These are phyloP conservation scores for Cordyceps sp. DNA, from an alignment of 2,329 filamentous ascomycete genomes.

Conservation along the genomic window DNA sequence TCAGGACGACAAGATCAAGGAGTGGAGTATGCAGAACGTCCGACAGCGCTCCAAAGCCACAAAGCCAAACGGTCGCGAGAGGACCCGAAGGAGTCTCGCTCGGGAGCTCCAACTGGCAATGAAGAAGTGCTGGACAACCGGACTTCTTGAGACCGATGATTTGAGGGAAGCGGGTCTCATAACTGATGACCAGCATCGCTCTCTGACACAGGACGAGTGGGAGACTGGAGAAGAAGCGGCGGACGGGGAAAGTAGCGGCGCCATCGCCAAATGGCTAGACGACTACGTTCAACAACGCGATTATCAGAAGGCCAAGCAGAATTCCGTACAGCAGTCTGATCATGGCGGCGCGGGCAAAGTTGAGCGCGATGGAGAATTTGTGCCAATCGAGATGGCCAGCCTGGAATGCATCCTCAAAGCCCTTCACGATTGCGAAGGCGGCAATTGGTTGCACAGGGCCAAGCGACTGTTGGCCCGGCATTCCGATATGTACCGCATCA, in stretches of 20 bases:
- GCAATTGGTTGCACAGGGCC: slow-evolving; percentile 5
- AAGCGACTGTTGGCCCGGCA: slow-evolving; percentile 3
- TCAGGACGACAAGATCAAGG: slow-evolving; percentile 45
- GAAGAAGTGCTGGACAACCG: slow-evolving; percentile 15
- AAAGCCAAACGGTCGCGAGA: slow-evolving; percentile 1
- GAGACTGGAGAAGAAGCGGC: slow-evolving; percentile 1
- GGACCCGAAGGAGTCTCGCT: too few species aligned
- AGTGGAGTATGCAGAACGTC: slow-evolving; percentile 49
- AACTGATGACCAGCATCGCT: slow-evolving; percentile 43
- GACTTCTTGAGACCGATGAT: slow-evolving; percentile 33
- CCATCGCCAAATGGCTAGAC: slow-evolving; percentile 6
- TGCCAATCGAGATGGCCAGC: slow-evolving; percentile 1
- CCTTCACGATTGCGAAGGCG: slow-evolving; percentile 1
- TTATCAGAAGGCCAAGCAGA: background rate
- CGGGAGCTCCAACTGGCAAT: slow-evolving; percentile 5
- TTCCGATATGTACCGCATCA: slow-evolving; percentile 45
- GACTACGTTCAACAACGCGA: slow-evolving; percentile 1
- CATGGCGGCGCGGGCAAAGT: background rate
- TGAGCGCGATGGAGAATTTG: background rate
- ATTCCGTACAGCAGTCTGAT: background rate
- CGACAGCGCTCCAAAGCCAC: slow-evolving; percentile 14
- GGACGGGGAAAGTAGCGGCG: background rate
- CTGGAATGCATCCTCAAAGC: slow-evolving; percentile 2
- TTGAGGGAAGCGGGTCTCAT: slow-evolving; percentile 42
- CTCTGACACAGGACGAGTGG: slow-evolving; percentile 30